Evolutionary conservation across 2,329 filamentous ascomycete species (phyloP), one percentile per base, ranked within the genome.

Genomic region (Trichoderma koningiopsis): DNA sequence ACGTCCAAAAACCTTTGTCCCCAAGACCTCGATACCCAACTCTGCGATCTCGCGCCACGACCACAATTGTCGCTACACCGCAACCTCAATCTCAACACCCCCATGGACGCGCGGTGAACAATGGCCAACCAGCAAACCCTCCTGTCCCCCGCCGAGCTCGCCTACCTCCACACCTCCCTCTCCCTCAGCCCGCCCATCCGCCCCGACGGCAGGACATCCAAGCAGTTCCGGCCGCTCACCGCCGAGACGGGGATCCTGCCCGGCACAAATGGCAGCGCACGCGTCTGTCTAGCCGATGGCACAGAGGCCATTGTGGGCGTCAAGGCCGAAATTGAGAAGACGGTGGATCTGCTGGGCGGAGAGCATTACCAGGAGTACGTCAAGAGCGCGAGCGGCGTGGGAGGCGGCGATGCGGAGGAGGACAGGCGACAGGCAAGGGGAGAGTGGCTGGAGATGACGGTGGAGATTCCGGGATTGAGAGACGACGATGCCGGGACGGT

Each of bases 271-370:
- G 96, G 96, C 71, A 96, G 92, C 80, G 95, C 96, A 70, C 89
- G 96, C 40, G 91, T 99, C 58, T 97, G 95, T 73, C 96, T 98
- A 78, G 90, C 94, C 4, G 96, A 99, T 79, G 96, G 96, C 62
- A 97, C 94, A 1, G 96, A 99, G 81, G 96, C 96, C 7, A 91
- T 99, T 71, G 96, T 97, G 6, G 96, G 96, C 57, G 91, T 97
- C 71, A 99, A 98, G 82, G 94, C 93, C 0, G 95, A 98, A 81
- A 92, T 98, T 4, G 94, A 97, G 79, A 90, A 88, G 83, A 93
- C 91, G 58, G 73, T 74, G 22, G 72, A 74, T 53, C 76, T 71
- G 63, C 74, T 73, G 56, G 76, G 73, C 53, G 74, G 76, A 7
- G 72, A 74, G 29, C 61, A 35, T 4, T 69, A 64, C 33, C 67